A percentile compares a stretch with the other conserved stretches of the same genome.
Evolutionary conservation across 2,329 filamentous ascomycete species (phyloP).

Genomic region (Phyllosticta capitalensis): DNA sequence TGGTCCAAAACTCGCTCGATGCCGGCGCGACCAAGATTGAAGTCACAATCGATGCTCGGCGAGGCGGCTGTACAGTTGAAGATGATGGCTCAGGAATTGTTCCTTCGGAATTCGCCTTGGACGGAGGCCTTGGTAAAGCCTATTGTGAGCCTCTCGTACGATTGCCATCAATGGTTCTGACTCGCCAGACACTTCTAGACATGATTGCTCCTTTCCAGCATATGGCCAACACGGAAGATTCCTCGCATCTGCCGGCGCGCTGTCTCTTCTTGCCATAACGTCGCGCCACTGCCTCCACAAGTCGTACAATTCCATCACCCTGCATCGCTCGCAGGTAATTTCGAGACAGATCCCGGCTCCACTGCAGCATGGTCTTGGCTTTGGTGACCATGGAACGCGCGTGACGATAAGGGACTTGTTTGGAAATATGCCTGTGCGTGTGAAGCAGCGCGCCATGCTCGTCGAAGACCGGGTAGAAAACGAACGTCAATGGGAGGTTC

Average conservation of each 20-base stretch:
- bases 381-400: constrained; percentile 60
- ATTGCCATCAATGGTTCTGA: constrained; percentile 2
- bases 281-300: constrained; percentile 57
- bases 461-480: constrained; percentile 42
- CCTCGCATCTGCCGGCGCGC: constrained; percentile 61
- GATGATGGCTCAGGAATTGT: constrained; percentile 77
- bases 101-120: constrained; percentile 59
- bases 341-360: constrained; percentile 54
- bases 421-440: constrained; percentile 80
- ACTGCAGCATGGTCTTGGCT: constrained; percentile 46
- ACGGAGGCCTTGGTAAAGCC: constrained; percentile 62
- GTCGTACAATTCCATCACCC: constrained; percentile 54
- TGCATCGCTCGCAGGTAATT: constrained; percentile 61
- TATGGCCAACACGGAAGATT: constrained; percentile 69
- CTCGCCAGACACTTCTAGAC: constrained; percentile 67
- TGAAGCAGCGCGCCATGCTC: constrained; percentile 61
- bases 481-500: constrained; percentile 54
- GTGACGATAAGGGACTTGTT: constrained; percentile 74
- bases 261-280: constrained; percentile 68
- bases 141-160: constrained; percentile 50
- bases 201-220: constrained; percentile 28
- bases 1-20: constrained; percentile 80
- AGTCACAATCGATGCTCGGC: constrained; percentile 62
- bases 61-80: constrained; percentile 69
- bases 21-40: constrained; percentile 60